phyloP scores from a whole-genome alignment of 2,329 filamentous ascomycete genomes.

The Aspergillus sp. region DNA sequence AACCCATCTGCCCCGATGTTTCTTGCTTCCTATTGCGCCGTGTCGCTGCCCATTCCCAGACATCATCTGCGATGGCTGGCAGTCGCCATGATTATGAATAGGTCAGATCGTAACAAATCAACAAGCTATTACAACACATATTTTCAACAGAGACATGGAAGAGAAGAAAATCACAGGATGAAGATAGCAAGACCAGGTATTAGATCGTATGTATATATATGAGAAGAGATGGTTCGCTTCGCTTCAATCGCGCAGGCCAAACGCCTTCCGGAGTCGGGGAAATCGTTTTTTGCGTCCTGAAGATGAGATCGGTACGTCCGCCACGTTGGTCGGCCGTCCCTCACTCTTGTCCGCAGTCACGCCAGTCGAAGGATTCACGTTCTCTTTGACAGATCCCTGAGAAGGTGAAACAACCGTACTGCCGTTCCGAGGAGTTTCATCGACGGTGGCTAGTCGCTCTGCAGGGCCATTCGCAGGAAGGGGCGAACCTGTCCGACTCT shows the following conservation, averaged over 20 bases:
- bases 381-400: not conserved
- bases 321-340: conserved; percentile 10
- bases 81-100: conserved; percentile 9
- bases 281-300: conserved; percentile 50
- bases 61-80: not conserved
- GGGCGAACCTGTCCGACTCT: not conserved
- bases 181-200: not conserved
- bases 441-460: conserved; percentile 14
- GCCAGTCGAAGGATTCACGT: not conserved
- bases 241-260: conserved; percentile 37
- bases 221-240: not conserved
- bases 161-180: not conserved
- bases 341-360: not conserved
- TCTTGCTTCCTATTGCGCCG: not conserved
- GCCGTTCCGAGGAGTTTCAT: conserved; percentile 18
- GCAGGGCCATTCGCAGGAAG: not conserved
- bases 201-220: conserved; percentile 8
- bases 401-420: not conserved
- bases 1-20: not conserved
- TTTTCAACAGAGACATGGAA: conserved; percentile 10
- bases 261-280: conserved; percentile 46
- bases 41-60: not conserved
- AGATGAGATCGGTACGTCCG: conserved; percentile 37
- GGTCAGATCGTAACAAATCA: not conserved
- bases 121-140: conserved; percentile 12